phyloP scores from a whole-genome alignment of 768 basidiomycete genomes.

The Inosperma sp. region DNA sequence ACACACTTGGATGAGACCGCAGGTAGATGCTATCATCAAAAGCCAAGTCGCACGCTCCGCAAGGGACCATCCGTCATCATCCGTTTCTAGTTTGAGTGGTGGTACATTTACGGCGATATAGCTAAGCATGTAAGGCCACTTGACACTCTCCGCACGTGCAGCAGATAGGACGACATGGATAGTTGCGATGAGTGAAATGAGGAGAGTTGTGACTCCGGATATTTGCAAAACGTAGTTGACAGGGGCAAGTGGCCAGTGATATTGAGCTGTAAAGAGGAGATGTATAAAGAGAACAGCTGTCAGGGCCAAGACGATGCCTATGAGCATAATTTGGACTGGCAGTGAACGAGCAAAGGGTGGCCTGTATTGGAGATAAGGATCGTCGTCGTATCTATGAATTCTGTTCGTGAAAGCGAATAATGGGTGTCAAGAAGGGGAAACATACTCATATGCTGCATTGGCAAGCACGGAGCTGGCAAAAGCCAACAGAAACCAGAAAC shows the following conservation, averaged over 20 bases:
- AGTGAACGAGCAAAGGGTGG: conserved; percentile 84
- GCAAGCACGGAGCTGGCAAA: neutral
- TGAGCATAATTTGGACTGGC: conserved; percentile 85
- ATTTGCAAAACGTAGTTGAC: conserved; percentile 91
- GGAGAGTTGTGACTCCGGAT: conserved; percentile 73
- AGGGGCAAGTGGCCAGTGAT: conserved; percentile 91
- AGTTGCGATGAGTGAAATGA: conserved; percentile 73
- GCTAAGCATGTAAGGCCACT: conserved; percentile 95
- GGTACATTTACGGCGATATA: conserved; percentile 84
- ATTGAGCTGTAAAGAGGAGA: conserved; percentile 91
- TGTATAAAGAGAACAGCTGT: conserved; percentile 84
- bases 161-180: conserved; percentile 67
- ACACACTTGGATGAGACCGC: conserved; percentile 79
- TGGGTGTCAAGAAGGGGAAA: neutral
- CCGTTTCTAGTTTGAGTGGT: conserved; percentile 36
- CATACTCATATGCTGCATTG: conserved; percentile 2
- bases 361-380: conserved; percentile 76
- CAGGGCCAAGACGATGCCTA: conserved; percentile 81
- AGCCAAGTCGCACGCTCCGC: conserved; percentile 75
- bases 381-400: conserved; percentile 28
- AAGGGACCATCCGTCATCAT: conserved; percentile 50
- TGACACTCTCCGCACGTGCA: conserved; percentile 55
- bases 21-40: conserved; percentile 81
- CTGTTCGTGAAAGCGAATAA: neutral
- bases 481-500: neutral